Evolutionary conservation across 2,329 filamentous ascomycete genomes (phyloP), one percentile per base, ranked within the genome.

Genomic region (Dactylonectria macrodidyma): DNA sequence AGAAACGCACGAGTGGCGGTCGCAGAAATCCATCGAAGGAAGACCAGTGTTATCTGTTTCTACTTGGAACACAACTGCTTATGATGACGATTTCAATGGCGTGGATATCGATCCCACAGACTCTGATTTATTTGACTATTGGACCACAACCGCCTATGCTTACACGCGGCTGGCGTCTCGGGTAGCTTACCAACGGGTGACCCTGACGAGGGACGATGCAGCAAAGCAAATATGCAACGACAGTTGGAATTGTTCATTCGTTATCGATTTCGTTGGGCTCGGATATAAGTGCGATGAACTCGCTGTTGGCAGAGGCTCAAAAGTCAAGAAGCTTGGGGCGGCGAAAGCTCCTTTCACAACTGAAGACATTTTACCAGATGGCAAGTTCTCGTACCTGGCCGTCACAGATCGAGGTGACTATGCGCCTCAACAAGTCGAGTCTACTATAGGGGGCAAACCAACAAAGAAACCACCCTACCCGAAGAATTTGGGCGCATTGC

Each of bases 181-280:
- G 24, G 67, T 59, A 12, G 57, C 56, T 8, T 75, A 69, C 41
- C 50, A 62, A 0, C 54, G 68, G 7, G 54, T 68, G 10, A 54
- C 72, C 2, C 36, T 75, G 2, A 63, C 66, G 59, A 67, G 63
- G 1, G 52, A 67, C 1, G 51, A 71, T 9, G 62, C 66, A 2
- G 50, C 65, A 2, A 10, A 44, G 0, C 55, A 69, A 4, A 70
- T 76, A 26, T 76, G 72, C 9, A 70, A 69, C 2, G n/a, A n/a
- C 5, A 66, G 69, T 6, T 76, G 73, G 73, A 75, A 76, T 24
- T 76, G 74, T 33, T 73, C 72, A 14, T 67, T 67, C 16, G 57
- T 48, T 1, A 59, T 76, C 19, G 48, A 72, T 3, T 76, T 76
- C 30, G 41, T 54, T 16, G 73, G 59, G 3, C 73, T 73, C 1